Base-by-base conservation (phyloP, 805 yeast species). In the Candida maesae region DNA sequence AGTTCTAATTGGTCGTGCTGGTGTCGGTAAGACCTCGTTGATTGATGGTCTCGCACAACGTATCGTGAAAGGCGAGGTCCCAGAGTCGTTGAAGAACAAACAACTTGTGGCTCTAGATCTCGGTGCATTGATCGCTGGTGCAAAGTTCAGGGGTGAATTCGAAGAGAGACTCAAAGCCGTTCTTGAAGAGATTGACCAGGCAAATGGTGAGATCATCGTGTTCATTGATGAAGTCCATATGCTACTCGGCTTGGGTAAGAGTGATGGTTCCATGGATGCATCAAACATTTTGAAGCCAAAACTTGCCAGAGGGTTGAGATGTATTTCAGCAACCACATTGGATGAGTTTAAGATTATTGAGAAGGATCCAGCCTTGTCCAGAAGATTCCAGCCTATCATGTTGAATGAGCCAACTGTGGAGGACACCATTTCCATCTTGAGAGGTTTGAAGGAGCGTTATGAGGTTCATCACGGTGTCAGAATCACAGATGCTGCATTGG, bases 391-490 rank as follows among this genome's bases (percentile, higher is more conserved):
- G 54, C 84, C 96, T 1, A 95, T 91, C 23, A 57, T 77, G 44
- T 81, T 91, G 27, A 79, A 78, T 44, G 98, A 93, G 58, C 99
- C 99, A 14, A 70, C 84, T 4, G 96, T 90, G 3, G 81, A 84
- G 45, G 97, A 91, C 60, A 83, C 97, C 1, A 88, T 91, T 40
- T 83, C 95, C 20, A 91, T 91, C 45, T 68, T 93, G 44, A 78
- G 99, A 58, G 99, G 99, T 4, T 72, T 91, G 55, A 90, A 91
- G 60, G 98, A 91, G 57, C 76, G 84, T 47, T 91, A 91, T 60
- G 99, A 91, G 59, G 96, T 91, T 2, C 99, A 91, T 56, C 99
- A 91, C 57, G 99, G 99, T 66, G 99, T 91, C 7, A 77, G 96
- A 49, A 87, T 91, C 44, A 76, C 91, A 4, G 99, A 91, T 59